A percentile compares a stretch with the other conserved stretches of the same genome.
Evolutionary conservation across 495 filamentous ascomycete species (phyloP).

Genomic region (Neurospora sp.): DNA sequence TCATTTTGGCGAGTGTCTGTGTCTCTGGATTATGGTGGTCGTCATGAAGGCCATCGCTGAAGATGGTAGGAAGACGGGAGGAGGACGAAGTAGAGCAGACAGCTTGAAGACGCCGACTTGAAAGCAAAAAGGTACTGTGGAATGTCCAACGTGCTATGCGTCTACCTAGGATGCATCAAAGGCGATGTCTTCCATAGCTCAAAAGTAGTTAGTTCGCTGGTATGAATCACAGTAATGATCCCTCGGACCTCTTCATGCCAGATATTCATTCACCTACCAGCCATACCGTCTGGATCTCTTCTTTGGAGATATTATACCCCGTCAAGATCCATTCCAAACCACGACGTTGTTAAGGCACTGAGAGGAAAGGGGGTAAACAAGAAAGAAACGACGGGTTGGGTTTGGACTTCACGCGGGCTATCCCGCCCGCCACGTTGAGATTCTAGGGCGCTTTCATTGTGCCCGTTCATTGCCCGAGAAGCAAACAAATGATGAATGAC

Average conservation of each 20-base stretch:
- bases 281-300: neutral
- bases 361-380: neutral
- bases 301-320: neutral
- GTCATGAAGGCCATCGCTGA: neutral
- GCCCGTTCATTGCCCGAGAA: neutral
- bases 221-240: neutral
- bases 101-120: neutral
- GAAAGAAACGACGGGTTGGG: neutral
- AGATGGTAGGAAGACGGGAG: neutral
- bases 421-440: neutral
- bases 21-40: neutral
- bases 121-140: neutral
- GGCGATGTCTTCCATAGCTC: neutral
- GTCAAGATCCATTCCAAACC: neutral
- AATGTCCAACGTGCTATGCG: neutral
- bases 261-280: neutral
- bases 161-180: neutral
- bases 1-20: neutral
- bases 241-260: neutral
- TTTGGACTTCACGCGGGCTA: neutral
- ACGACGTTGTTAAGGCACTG: neutral
- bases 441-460: neutral
- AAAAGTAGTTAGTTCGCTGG: neutral
- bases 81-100: neutral
- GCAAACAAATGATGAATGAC: neutral